Evolutionary conservation across 1,284 basidiomycete genomes (phyloP).

Genomic region (Trichosporon coremiiforme): DNA sequence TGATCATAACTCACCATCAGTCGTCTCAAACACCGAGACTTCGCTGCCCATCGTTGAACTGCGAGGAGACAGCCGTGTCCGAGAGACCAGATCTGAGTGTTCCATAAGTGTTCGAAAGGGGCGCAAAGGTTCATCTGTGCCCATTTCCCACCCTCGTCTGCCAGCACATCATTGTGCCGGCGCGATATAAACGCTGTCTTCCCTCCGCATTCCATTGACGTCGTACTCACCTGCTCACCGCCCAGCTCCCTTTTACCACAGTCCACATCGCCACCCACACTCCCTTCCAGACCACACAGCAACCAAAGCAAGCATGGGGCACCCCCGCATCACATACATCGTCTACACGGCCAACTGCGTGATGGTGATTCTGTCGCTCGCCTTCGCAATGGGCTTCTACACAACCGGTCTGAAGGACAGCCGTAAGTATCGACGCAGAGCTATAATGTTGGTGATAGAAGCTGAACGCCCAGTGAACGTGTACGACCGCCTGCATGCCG

Average conservation of each 20-base stretch:
- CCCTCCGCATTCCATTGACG: neutral
- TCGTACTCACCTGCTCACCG: neutral
- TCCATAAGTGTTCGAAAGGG: neutral
- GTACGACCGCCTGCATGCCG: neutral
- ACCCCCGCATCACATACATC: constrained; percentile 10
- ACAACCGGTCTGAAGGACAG: neutral
- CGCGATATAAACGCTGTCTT: neutral
- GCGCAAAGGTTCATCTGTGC: neutral
- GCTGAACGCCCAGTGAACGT: neutral
- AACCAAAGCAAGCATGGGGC: neutral
- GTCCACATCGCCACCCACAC: neutral
- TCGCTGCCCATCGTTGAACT: neutral
- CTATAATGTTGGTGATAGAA: too few species aligned
- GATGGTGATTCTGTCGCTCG: neutral
- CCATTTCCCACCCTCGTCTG: neutral
- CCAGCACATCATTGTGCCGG: too few species aligned
- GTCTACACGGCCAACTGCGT: constrained; percentile 9
- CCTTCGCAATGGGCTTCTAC: constrained; percentile 12
- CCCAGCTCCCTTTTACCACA: too few species aligned
- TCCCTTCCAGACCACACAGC: neutral
- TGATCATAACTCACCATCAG: neutral
- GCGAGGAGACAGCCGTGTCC: neutral
- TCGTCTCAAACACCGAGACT: neutral
- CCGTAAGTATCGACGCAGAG: neutral
- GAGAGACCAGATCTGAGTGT: neutral